Conservation (phyloP, 768 basidiomycete genomes). For the Suillus paluster region DNA sequence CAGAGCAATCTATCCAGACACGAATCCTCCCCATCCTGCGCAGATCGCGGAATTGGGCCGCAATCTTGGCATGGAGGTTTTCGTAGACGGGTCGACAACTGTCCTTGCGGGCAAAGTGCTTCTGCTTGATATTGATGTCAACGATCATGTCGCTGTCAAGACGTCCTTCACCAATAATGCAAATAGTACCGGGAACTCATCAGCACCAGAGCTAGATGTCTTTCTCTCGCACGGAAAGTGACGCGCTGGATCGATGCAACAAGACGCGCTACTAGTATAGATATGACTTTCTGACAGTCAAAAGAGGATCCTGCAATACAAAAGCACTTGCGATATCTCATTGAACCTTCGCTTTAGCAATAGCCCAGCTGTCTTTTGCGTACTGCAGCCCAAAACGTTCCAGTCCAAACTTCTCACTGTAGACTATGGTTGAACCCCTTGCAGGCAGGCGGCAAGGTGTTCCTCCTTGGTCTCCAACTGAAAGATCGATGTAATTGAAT, state of each 20-base stretch:
- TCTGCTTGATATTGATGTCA: conserved; percentile 75
- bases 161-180: conserved; percentile 71
- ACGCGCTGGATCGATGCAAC: conserved; percentile 58
- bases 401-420: conserved; percentile 31
- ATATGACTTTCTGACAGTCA: conserved; percentile 36
- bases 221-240: conserved; percentile 61
- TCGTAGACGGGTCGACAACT: conserved; percentile 65
- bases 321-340: conserved; percentile 25
- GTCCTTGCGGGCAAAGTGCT: conserved; percentile 80
- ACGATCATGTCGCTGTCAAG: conserved; percentile 55
- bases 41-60: too few relatives aligned
- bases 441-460: conserved; percentile 20
- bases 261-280: conserved; percentile 23
- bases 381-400: conserved; percentile 30
- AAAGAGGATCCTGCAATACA: conserved; percentile 46
- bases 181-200: too few relatives aligned
- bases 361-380: conserved; percentile 19
- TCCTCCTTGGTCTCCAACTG: conserved; percentile 26
- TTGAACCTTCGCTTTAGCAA: conserved; percentile 26
- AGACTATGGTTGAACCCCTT: conserved; percentile 13
- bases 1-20: too few relatives aligned
- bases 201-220: conserved; percentile 53
- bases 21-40: too few relatives aligned
- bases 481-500: conserved; percentile 29
- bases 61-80: conserved; percentile 79